A percentile compares a stretch with the other conserved stretches of the same genome.
These are phyloP conservation scores for Marasmius fiardii DNA, from an alignment of 1,284 basidiomycete species.

Conservation along the genomic window DNA sequence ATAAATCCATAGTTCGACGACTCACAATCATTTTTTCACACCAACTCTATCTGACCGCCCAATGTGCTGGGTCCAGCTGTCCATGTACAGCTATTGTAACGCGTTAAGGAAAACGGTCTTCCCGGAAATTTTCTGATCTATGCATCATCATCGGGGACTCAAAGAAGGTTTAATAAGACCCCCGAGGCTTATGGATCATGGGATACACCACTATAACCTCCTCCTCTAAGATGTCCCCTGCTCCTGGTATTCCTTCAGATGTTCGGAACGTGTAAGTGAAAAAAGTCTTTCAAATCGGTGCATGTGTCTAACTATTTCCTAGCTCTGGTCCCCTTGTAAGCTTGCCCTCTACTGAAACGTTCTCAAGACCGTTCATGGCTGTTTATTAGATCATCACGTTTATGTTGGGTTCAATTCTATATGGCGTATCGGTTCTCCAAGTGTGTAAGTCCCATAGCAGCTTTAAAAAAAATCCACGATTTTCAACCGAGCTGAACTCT, in stretches of 20 bases:
- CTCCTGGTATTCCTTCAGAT: background rate
- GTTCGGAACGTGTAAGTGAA: background rate
- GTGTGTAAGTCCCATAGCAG: background rate
- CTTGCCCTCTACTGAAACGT: too few species aligned
- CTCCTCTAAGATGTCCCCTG: background rate
- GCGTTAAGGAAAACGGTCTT: too few species aligned
- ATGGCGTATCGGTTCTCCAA: background rate
- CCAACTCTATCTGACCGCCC: too few species aligned
- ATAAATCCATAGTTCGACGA: too few species aligned
- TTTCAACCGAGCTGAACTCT: background rate
- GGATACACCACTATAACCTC: background rate
- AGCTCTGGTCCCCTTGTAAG: background rate
- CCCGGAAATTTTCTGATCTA: too few species aligned
- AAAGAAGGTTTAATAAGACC: too few species aligned
- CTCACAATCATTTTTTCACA: too few species aligned
- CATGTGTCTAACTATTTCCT: background rate
- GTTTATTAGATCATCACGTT: background rate
- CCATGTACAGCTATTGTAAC: too few species aligned
- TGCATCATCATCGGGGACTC: too few species aligned
- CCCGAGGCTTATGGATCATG: background rate
- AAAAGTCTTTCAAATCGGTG: background rate
- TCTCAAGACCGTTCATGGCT: background rate
- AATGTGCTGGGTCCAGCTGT: too few species aligned
- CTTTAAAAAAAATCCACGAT: too few species aligned
- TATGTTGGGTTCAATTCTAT: background rate